phyloP scores from a whole-genome alignment of 257 asterid genomes.

The Solanum chilense region DNA sequence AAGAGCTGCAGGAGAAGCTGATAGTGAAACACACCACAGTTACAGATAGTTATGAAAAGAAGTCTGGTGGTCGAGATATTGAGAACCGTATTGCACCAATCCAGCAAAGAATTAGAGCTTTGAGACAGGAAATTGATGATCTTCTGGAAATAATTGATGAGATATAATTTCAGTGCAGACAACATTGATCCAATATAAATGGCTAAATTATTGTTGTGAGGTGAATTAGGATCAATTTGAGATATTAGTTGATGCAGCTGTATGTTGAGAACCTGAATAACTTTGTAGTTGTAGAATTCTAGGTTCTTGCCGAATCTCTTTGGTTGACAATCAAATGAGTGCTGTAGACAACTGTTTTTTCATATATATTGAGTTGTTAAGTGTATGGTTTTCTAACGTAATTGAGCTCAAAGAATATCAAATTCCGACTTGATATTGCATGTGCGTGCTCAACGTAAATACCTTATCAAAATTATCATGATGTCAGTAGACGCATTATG shows the following conservation, averaged over 20 bases:
- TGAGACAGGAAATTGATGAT: conserved; percentile 90
- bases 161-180: conserved; percentile 25
- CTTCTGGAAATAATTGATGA: conserved; percentile 77
- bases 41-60: conserved; percentile 77
- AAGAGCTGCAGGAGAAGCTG: conserved; percentile 81
- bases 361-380: neutral
- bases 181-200: neutral
- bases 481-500: neutral
- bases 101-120: conserved; percentile 63
- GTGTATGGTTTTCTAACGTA: neutral
- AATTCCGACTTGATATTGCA: neutral
- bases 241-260: neutral
- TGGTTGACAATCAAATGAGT: neutral
- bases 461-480: no score
- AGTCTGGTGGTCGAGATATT: conserved; percentile 58
- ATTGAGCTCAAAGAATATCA: neutral
- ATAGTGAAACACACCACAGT: conserved; percentile 73
- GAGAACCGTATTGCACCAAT: conserved; percentile 72
- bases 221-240: neutral
- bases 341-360: neutral
- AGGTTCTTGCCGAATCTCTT: neutral
- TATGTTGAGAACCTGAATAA: neutral
- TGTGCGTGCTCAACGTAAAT: no score
- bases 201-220: conserved; percentile 19
- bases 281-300: neutral